A percentile compares a stretch with the other conserved stretches of the same genome.
Conservation (phyloP, 805 yeast genomes). For the Hanseniaspora lindneri region DNA sequence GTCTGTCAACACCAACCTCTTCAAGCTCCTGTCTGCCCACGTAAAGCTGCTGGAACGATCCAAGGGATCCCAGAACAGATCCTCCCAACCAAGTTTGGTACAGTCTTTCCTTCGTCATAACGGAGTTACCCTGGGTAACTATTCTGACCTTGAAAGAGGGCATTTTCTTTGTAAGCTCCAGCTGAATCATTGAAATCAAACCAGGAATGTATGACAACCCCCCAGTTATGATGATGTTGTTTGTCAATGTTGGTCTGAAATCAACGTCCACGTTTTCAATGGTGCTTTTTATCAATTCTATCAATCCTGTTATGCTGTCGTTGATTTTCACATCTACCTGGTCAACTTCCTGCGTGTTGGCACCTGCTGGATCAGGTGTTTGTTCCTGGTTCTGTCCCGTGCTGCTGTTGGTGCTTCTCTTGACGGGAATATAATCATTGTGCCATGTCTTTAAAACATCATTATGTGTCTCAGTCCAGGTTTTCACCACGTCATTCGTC, state of each 20-base stretch:
- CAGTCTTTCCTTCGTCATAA: conserved; percentile 46
- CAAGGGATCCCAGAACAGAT: conserved; percentile 72
- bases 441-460: conserved; percentile 45
- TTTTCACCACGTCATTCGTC: conserved; percentile 32
- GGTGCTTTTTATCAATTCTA: conserved; percentile 49
- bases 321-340: conserved; percentile 3
- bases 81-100: conserved; percentile 89
- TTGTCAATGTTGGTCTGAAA: conserved; percentile 72
- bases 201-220: conserved; percentile 74
- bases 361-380: conserved; percentile 20
- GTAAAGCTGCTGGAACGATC: conserved; percentile 93
- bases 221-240: conserved; percentile 79
- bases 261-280: conserved; percentile 58
- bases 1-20: conserved; percentile 75
- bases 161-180: conserved; percentile 54
- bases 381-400: conserved; percentile 22
- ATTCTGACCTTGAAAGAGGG: conserved; percentile 81
- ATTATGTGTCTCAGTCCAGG: conserved; percentile 32
- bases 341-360: conserved; percentile 23
- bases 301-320: conserved; percentile 36
- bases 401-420: conserved; percentile 36
- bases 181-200: conserved; percentile 59
- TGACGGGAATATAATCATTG: conserved; percentile 64
- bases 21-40: conserved; percentile 77
- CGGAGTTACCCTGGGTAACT: conserved; percentile 63